Evolutionary conservation across 176 grass and related monocot genomes (phyloP), one percentile per base, ranked within the genome.

Genomic region (Hordeum marinum): DNA sequence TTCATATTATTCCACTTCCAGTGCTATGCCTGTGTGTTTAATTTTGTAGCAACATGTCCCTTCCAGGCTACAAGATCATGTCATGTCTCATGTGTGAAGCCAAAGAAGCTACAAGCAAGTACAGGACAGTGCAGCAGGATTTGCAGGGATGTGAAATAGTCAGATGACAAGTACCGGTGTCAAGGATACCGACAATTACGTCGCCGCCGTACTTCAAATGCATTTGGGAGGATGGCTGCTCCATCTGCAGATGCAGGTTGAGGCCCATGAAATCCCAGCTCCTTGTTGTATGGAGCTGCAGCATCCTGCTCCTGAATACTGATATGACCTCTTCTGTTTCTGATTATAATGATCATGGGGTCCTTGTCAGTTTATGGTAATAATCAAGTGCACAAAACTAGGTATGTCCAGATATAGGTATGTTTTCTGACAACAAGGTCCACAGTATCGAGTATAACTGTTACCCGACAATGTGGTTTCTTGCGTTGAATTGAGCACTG

Each of bases 221-320:
- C 48, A 89, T 81, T 83, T 88, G 40, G 29, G 85, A 76, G 29
- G 80, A 79, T 75, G 85, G 50, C 17, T 79, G 60, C 35, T 90
- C 84, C 60, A 75, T 85, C 8, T 81, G 77, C 57, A 75, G 54
- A 77, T 85, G 68, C 72, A 94, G 81, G 43, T 9, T 85, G 78
- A 98, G 91, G 81, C 96, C 96, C 96, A 95, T 95, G 88, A 98
- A 98, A 87, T 98, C 96, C 96, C 96, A 98, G 80, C 96, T 98
- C 64, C 96, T 76, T 68, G 93, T 98, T 63, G 96, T 98, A 63
- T 94, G 96, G 48, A 98, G 41, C 87, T 94, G 61, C 68, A 94
- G 78, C 25, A 90, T 82, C 81, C 87, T 94, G 83, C 91, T 98
- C 63, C 96, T 92, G 81, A 98, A 98, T 75, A 98, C 87, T 23